Evolutionary conservation across 129 eudicot species (phyloP), one percentile per base, ranked within the genome.

Genomic region (Smallanthus sonchifolius): DNA sequence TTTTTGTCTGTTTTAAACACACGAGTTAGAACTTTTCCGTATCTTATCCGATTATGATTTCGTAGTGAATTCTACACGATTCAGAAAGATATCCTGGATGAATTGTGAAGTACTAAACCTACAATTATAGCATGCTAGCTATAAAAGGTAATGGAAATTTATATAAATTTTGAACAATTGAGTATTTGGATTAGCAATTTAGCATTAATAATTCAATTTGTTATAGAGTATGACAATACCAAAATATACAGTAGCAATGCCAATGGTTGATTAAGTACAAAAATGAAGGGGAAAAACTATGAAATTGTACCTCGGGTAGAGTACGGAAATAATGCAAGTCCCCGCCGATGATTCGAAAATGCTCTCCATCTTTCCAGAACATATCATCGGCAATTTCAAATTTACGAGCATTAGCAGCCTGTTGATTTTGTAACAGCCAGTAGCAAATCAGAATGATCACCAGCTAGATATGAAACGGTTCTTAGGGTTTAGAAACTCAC

Each of bases 291-390:
- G 37, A n/a, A 5, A 74, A 51, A 11, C 16, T 65, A 10, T 6
- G 6, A 48, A 38, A 14, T 42, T 38, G 38, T 75, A 93, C 98
- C 91, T 86, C 69, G 8, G 97, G 98, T 20, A 86, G 88, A 65
- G 89, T 87, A 43, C 97, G 91, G 72, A 93, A 93, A 69, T 93
- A 93, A 78, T 93, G 98, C 85, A 93, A 67, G 83, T 93, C 98
- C 0, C 98, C 98, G 38, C 98, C 98, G 48, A 93, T 84, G 30
- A 93, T 90, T 72, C 81, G 86, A 82, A 93, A 93, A n/a, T 91
- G 97, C 80, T 86, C 59, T 7, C 89, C 97, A 35, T 93, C 98
- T 83, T 90, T 93, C 96, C 91, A 87, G 80, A 93, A 93, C 92
- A 74, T 83, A 76, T 93, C 97, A 74, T 92, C 77, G 0, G 86